Conservation (phyloP, 306 rosid species). For the Acacia melanoxylon region DNA sequence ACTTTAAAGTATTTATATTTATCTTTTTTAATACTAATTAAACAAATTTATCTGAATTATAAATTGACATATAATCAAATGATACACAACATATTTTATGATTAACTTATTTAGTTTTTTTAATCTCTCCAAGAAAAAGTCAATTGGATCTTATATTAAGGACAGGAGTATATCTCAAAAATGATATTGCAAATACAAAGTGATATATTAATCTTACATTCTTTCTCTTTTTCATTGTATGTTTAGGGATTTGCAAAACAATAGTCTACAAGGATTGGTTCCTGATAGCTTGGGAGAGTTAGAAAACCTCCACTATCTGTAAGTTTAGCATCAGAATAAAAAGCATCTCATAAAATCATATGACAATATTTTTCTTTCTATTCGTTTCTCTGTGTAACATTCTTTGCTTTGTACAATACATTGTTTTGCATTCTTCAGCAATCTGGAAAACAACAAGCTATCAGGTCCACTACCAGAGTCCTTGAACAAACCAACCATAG, state of each 20-base stretch:
- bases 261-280: conserved; percentile 65
- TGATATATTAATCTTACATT: conserved; percentile 9
- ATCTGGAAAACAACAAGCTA: conserved; percentile 81
- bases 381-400: not conserved
- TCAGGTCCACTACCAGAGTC: conserved; percentile 78
- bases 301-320: conserved; percentile 79
- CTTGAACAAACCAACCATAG: conserved; percentile 69
- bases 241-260: conserved; percentile 82
- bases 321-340: conserved; percentile 34
- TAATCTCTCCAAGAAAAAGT: too few species aligned
- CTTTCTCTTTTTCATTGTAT: not conserved
- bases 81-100: too few species aligned
- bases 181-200: not conserved
- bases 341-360: not conserved
- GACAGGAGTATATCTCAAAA: not conserved
- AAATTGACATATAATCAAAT: too few species aligned
- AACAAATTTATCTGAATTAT: too few species aligned
- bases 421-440: conserved; percentile 47
- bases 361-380: not conserved
- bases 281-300: conserved; percentile 90
- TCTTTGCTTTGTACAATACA: conserved; percentile 7
- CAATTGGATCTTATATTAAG: too few species aligned
- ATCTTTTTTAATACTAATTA: too few species aligned
- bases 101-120: too few species aligned
- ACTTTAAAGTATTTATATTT: too few species aligned